phyloP scores from a whole-genome alignment of 2,329 filamentous ascomycete genomes.

The Pseudocercospora cruenta region DNA sequence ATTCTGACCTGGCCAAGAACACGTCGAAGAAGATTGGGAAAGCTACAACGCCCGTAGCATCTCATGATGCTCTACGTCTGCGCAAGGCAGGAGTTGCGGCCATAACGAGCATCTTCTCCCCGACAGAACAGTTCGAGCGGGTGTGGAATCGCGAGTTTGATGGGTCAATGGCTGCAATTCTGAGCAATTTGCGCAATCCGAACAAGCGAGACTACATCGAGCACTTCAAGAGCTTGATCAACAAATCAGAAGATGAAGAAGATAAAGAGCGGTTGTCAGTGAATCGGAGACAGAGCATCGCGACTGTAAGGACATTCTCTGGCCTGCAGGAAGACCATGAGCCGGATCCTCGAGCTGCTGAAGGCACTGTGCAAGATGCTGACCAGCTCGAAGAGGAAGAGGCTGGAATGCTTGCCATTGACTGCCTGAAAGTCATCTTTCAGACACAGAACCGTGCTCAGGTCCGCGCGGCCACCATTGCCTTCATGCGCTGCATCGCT shows the following conservation, averaged over 20 bases:
- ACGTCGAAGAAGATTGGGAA: conserved; percentile 39
- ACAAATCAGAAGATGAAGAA: conserved; percentile 67
- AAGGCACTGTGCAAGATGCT: conserved; percentile 80
- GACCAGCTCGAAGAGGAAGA: conserved; percentile 90
- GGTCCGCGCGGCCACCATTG: conserved; percentile 73
- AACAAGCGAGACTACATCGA: conserved; percentile 68
- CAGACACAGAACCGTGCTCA: conserved; percentile 79
- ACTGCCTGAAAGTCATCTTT: conserved; percentile 86
- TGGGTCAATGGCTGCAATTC: conserved; percentile 78
- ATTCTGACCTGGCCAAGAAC: conserved; percentile 75
- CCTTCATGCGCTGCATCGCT: conserved; percentile 73
- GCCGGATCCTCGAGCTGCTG: conserved; percentile 67
- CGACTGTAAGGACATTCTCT: conserved; percentile 72
- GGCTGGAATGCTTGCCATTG: conserved; percentile 79
- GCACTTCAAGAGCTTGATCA: conserved; percentile 67
- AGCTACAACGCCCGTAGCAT: conserved; percentile 46
- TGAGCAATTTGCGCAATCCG: conserved; percentile 83
- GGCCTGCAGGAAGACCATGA: conserved; percentile 59
- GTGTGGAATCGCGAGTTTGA: conserved; percentile 62
- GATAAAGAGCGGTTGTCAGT: conserved; percentile 60
- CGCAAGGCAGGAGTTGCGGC: conserved; percentile 64
- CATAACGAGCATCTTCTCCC: conserved; percentile 76
- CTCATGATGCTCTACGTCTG: conserved; percentile 72
- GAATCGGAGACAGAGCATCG: conserved; percentile 74
- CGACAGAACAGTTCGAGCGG: conserved; percentile 62